A percentile compares a stretch with the other conserved stretches of the same genome.
Evolutionary conservation across 768 basidiomycete species (phyloP).

Genomic region (Leccinum subgranulosum): DNA sequence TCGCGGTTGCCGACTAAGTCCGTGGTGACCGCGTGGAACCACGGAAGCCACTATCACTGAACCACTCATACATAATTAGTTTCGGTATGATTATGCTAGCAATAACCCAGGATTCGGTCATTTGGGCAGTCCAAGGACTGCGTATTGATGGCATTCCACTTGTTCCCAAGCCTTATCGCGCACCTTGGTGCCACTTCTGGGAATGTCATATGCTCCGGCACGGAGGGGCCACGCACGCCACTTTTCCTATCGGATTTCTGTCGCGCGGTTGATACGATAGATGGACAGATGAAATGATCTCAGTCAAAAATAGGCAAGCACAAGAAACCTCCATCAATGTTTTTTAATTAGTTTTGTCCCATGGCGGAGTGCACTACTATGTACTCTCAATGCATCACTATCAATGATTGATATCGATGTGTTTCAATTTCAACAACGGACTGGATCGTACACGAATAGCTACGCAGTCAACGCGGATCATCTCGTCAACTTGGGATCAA

Average conservation of each 20-base stretch:
- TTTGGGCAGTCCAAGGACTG: neutral
- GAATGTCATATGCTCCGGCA: neutral
- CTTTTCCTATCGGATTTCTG: neutral
- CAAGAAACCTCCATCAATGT: neutral
- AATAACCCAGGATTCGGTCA: neutral
- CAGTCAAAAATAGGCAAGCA: neutral
- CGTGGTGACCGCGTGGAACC: conserved; percentile 1
- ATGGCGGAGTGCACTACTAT: too few relatives aligned
- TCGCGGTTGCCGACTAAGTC: neutral
- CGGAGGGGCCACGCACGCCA: neutral
- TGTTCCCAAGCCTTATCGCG: conserved; percentile 1
- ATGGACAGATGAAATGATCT: neutral
- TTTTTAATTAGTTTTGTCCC: too few relatives aligned
- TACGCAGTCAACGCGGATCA: neutral
- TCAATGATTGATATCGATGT: too few relatives aligned
- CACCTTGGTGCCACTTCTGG: neutral
- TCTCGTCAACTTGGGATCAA: neutral
- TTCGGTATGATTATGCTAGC: neutral
- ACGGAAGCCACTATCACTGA: neutral
- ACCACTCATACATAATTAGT: too few relatives aligned
- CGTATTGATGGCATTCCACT: neutral
- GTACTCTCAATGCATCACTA: neutral
- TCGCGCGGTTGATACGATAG: neutral
- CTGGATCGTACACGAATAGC: neutral
- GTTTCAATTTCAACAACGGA: neutral